phyloP scores from a whole-genome alignment of 2,329 filamentous ascomycete species.

The Verticillium nubilum region DNA sequence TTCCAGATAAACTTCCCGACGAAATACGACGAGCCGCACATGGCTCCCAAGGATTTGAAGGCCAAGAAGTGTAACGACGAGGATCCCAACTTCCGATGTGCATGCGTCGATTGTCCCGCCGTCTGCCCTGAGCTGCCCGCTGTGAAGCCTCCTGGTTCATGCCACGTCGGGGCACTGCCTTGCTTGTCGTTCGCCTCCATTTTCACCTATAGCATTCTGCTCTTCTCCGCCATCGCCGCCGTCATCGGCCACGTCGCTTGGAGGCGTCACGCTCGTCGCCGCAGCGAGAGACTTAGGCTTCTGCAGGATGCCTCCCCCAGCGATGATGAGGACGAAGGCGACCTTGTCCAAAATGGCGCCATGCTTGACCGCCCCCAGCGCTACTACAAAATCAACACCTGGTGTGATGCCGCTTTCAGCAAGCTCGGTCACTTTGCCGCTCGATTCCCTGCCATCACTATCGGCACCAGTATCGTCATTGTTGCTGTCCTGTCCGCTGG shows the following conservation, averaged over 20 bases:
- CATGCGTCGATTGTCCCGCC: slow-evolving; percentile 85
- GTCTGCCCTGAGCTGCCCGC: slow-evolving; percentile 79
- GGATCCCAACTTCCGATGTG: slow-evolving; percentile 80
- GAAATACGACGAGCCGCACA: slow-evolving; percentile 57
- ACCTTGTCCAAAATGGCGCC: slow-evolving; percentile 69
- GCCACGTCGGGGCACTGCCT: slow-evolving; percentile 80
- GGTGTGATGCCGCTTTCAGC: slow-evolving; percentile 75
- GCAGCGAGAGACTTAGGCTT: slow-evolving; percentile 77
- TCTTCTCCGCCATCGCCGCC: slow-evolving; percentile 61
- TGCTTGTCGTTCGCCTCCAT: slow-evolving; percentile 93
- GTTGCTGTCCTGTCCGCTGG: slow-evolving; percentile 78
- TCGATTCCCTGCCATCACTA: slow-evolving; percentile 78
- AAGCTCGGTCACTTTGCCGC: slow-evolving; percentile 76
- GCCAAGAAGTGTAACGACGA: slow-evolving; percentile 87
- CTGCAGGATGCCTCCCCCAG: slow-evolving; percentile 79
- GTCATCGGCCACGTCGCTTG: slow-evolving; percentile 72
- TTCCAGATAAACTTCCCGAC: slow-evolving; percentile 95
- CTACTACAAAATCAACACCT: slow-evolving; percentile 78
- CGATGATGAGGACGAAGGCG: slow-evolving; percentile 91
- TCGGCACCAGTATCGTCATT: slow-evolving; percentile 66
- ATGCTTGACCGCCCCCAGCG: slow-evolving; percentile 74
- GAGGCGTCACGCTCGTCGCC: slow-evolving; percentile 65
- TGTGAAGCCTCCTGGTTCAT: slow-evolving; percentile 64
- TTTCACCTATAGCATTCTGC: slow-evolving; percentile 71
- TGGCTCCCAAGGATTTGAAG: slow-evolving; percentile 65